phyloP scores from a whole-genome alignment of 148 eudicot genomes.

The Bassia scoparia region DNA sequence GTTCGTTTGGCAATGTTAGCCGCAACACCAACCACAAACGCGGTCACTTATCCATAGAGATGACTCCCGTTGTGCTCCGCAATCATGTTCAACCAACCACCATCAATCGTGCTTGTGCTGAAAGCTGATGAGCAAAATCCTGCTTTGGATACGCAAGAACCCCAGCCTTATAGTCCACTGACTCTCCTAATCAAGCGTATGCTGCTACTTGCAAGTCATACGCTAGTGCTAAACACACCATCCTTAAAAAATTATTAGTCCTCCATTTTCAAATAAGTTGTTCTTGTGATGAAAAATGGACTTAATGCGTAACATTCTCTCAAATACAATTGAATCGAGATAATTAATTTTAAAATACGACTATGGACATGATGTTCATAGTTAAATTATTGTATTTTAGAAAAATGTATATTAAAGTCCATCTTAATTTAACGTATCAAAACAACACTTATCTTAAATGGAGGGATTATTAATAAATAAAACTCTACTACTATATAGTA shows the following conservation, averaged over 20 bases:
- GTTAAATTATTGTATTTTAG: too few species aligned
- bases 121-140: conserved; percentile 37
- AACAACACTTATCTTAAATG: not conserved
- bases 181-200: conserved; percentile 42
- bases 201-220: conserved; percentile 24
- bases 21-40: conserved; percentile 20
- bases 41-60: conserved; percentile 37
- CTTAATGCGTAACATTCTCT: not conserved
- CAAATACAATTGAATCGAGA: too few species aligned
- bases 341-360: too few species aligned
- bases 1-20: conserved; percentile 16
- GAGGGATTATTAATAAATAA: not conserved
- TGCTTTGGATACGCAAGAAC: conserved; percentile 47
- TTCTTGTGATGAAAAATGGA: not conserved
- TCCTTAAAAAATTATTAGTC: not conserved
- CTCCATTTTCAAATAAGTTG: not conserved
- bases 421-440: too few species aligned
- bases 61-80: conserved; percentile 43
- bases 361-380: too few species aligned
- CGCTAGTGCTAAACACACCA: conserved; percentile 17
- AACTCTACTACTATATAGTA: too few species aligned
- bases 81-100: conserved; percentile 22
- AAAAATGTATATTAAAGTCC: too few species aligned
- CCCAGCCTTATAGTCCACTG: conserved; percentile 33
- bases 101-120: conserved; percentile 37